Evolutionary conservation across 345 rosid species (phyloP), one percentile per base, ranked within the genome.

Genomic region (Dipteronia sinensis): DNA sequence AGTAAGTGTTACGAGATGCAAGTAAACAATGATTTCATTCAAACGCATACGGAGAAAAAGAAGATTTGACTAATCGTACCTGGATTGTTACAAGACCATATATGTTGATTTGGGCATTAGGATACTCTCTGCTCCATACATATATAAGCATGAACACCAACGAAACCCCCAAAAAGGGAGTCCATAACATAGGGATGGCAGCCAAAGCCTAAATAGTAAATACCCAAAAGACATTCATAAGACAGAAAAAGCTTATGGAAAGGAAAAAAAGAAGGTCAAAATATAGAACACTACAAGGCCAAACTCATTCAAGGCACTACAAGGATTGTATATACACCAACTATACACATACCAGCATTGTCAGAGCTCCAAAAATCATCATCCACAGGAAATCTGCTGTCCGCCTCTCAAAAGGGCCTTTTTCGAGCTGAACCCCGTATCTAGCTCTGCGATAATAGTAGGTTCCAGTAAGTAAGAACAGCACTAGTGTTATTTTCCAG

Each of bases 121-220:
- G 96, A 65, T 86, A 93, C 72, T 93, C 98, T 81, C 98, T 90
- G 85, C 98, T 93, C 99, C 98, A 93, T 23, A 93, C 87, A 34
- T 93, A 95, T 46, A 93, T 74, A 76, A 95, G 94, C 99, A 93
- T 95, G 90, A 92, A 95, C 62, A 93, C 97, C 70, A 93, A 85
- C 1, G 98, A 93, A 68, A 86, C 70, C 68, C 94, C 99, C 53
- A 95, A 82, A 82, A 92, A 95, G 0, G 89, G 87, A 16, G 86
- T 80, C 85, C 84, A 25, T 23, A 91, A 86, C 58, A 87, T 76
- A 20, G 94, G 94, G 65, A 95, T 93, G 70, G 84, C 86, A 25
- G 97, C 83, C 40, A 95, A 76, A 58, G 72, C 88, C 98, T 95
- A 75, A 55, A 81, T 56, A 71, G 11, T 95, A 75, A 55, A 81